Evolutionary conservation across 2,329 filamentous ascomycete genomes (phyloP).

Genomic region (Ustilaginoidea virens): DNA sequence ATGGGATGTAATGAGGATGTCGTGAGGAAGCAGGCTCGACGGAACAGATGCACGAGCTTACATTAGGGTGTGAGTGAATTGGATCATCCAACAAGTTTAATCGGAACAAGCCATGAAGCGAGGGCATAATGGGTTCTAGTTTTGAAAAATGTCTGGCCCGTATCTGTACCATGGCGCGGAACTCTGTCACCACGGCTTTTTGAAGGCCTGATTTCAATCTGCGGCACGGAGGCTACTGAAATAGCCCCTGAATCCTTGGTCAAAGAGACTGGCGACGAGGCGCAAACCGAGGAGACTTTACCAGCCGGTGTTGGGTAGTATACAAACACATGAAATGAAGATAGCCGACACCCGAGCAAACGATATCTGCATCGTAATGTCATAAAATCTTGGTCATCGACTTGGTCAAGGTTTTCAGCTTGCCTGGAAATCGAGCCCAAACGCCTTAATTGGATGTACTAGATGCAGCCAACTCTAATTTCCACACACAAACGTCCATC

Average conservation of each 20-base stretch:
- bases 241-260: slow-evolving; percentile 41
- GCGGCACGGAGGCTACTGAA: slow-evolving; percentile 41
- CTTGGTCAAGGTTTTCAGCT: slow-evolving; percentile 10
- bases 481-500: slow-evolving; percentile 13
- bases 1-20: slow-evolving; percentile 10
- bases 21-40: slow-evolving; percentile 1
- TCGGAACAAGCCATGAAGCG: background rate
- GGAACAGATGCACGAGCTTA: too few species aligned
- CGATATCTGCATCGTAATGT: too few species aligned
- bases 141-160: slow-evolving; percentile 36
- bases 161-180: slow-evolving; percentile 48
- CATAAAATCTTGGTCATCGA: background rate
- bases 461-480: slow-evolving; percentile 27
- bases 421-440: slow-evolving; percentile 29
- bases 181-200: slow-evolving; percentile 44
- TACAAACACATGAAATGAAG: slow-evolving; percentile 6
- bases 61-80: too few species aligned
- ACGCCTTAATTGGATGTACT: slow-evolving; percentile 31
- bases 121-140: background rate
- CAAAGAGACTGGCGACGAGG: slow-evolving; percentile 14
- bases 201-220: slow-evolving; percentile 41
- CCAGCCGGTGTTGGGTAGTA: slow-evolving; percentile 32
- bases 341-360: too few species aligned
- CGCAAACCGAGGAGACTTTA: slow-evolving; percentile 36
- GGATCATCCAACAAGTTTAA: background rate